These are phyloP conservation scores for Allantophomopsis lycopodina DNA, from an alignment of 2,329 filamentous ascomycete species.

Conservation along the genomic window DNA sequence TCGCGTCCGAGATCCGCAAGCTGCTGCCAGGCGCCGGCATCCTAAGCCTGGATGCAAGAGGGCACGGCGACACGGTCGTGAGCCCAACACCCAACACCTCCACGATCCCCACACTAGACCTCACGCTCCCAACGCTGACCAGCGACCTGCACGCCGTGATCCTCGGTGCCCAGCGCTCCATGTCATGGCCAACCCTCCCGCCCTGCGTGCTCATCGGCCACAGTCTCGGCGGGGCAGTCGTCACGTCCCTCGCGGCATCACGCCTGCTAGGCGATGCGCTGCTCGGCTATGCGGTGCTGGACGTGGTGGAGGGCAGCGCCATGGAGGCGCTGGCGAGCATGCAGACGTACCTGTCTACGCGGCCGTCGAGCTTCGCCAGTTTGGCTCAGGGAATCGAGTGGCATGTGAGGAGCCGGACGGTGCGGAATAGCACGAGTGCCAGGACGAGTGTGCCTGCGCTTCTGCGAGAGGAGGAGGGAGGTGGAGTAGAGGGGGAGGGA, in stretches of 20 bases:
- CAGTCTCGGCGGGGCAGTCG: slow-evolving; percentile 81
- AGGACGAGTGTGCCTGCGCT: slow-evolving; percentile 77
- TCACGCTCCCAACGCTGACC: slow-evolving; percentile 60
- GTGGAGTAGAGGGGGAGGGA: slow-evolving; percentile 6
- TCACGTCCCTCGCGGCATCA: slow-evolving; percentile 66
- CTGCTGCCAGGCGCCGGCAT: slow-evolving; percentile 69
- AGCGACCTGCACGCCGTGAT: slow-evolving; percentile 61
- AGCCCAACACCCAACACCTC: slow-evolving; percentile 13
- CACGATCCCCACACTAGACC: slow-evolving; percentile 35
- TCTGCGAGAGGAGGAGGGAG: slow-evolving; percentile 33
- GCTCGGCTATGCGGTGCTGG: slow-evolving; percentile 78
- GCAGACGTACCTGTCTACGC: slow-evolving; percentile 76
- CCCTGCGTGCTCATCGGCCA: slow-evolving; percentile 77
- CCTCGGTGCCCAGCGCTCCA: slow-evolving; percentile 46
- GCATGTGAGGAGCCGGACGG: slow-evolving; percentile 80
- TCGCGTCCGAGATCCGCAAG: slow-evolving; percentile 65
- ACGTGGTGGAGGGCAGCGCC: slow-evolving; percentile 91
- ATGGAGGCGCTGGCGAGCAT: slow-evolving; percentile 92
- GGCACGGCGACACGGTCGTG: slow-evolving; percentile 64
- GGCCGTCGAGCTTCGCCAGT: slow-evolving; percentile 66
- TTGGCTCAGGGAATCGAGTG: slow-evolving; percentile 77
- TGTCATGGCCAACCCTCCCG: slow-evolving; percentile 64
- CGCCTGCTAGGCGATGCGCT: slow-evolving; percentile 52
- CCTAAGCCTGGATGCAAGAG: slow-evolving; percentile 72
- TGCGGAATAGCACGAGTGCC: slow-evolving; percentile 74